Conservation (phyloP, 1,284 basidiomycete genomes). For the Irpex sp. region DNA sequence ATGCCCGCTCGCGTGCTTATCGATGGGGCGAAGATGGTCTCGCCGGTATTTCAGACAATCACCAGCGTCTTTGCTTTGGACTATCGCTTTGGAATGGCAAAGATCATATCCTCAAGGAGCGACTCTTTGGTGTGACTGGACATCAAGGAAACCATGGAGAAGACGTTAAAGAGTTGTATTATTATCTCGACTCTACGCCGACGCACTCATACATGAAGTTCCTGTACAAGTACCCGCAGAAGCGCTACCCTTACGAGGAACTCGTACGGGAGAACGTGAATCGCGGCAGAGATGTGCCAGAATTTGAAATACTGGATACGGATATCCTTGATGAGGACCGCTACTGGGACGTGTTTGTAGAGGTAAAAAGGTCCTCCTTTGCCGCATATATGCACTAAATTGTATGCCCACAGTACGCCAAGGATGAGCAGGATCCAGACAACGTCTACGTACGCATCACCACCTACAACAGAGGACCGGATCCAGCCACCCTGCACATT, state of each 20-base stretch:
- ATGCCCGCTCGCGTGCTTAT: constrained; percentile 91
- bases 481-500: constrained; percentile 92
- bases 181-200: constrained; percentile 96
- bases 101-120: constrained; percentile 95
- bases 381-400: constrained; percentile 17
- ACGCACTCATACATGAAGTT: constrained; percentile 99
- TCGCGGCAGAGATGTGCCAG: constrained; percentile 81
- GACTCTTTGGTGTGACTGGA: constrained; percentile 92
- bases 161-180: constrained; percentile 98
- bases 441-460: constrained; percentile 93
- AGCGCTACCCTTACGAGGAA: constrained; percentile 89
- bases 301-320: constrained; percentile 94
- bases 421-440: constrained; percentile 90
- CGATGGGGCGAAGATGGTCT: constrained; percentile 99
- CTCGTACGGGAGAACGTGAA: constrained; percentile 84
- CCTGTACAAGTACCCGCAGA: constrained; percentile 97
- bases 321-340: constrained; percentile 89
- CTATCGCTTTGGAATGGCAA: constrained; percentile 94
- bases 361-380: constrained; percentile 49
- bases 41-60: constrained; percentile 95
- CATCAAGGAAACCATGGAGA: constrained; percentile 99
- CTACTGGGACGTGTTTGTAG: constrained; percentile 98
- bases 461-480: constrained; percentile 94
- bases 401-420: constrained; percentile 74
- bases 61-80: constrained; percentile 88